Evolutionary conservation across 441 rosid genomes (phyloP), one percentile per base, ranked within the genome.

Genomic region (Erysimum cheiri): DNA sequence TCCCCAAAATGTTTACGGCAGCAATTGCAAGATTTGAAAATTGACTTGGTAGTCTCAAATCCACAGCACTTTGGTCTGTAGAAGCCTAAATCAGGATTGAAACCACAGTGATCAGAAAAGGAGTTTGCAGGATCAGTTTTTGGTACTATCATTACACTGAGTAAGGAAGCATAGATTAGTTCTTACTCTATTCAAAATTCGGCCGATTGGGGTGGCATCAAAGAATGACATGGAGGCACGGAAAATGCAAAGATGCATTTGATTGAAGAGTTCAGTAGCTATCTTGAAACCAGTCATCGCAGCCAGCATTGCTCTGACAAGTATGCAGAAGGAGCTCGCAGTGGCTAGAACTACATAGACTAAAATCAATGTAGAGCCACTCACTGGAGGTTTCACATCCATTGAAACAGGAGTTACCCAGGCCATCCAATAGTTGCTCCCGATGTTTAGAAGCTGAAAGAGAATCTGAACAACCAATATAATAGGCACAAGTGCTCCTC

Each of bases 381-480:
- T 67, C 17, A 88, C 96, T 5, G 44, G 52, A 69, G 92, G 84
- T 69, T 85, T 77, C 29, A 33, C 70, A 62, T 85, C 92, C 73
- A 80, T 63, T 0, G 98, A 84, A 48, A 80, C 85, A 0, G 96
- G 94, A 80, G 89, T 84, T 48, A 85, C 97, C 97, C 90, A 90
- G 2, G 99, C 89, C 93, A 94, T 87, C 99, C 98, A 94, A 55
- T 92, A 92, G 74, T 87, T 88, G 88, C 97, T 87, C 17, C 89
- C 87, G 9, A 94, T 94, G 76, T 90, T 91, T 64, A 94, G 90
- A 48, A 81, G 3, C 84, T 83, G 92, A 78, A 87, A 87, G 43
- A 87, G 69, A 81, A 80, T 64, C 55, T 90, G 93, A 4, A 80
- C 87, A 52, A 88, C 60, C 41, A 94, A 53, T 64, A 88, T 84